Evolutionary conservation across 345 rosid genomes (phyloP), one percentile per base, ranked within the genome.

Genomic region (Camelina laxa): DNA sequence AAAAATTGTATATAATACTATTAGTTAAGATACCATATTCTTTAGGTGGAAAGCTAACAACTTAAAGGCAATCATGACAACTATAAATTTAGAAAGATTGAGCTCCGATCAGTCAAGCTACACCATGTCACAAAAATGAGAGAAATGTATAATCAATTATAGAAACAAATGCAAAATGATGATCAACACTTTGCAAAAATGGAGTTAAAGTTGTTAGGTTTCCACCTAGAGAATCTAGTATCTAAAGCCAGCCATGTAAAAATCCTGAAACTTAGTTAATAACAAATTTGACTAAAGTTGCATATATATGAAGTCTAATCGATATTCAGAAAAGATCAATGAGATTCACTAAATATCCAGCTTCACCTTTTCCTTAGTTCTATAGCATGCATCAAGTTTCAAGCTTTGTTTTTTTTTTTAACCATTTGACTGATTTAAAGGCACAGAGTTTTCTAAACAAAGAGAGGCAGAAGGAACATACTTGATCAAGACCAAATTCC

Each of bases 401-500:
- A 33, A 33, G 36, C 36, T 33, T 33, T 33, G 8, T 27, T 27
- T 27, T 27, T 27, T 27, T 27, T 27, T 6, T 7, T 6, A 6
- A 33, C 7, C 36, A 33, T 33, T 33, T 33, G 36, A 33, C 9
- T 33, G 36, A 33, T 33, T 33, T 33, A 33, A 33, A 33, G 9
- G 9, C 9, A 33, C 36, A 33, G 9, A 7, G 36, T 33, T 33
- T 33, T 33, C 36, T 2, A 33, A 33, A 7, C 36, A 33, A 0
- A 33, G 36, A 33, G 36, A 33, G 36, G 36, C 36, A 33, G 36
- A 27, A 33, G 36, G 36, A 33, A 33, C 36, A 33, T 33, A 33
- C 9, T 27, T 27, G 97, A 82, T 93, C 94, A 62, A 87, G 30
- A 41, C 76, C 80, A 76, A 91, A 91, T 81, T 91, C 92, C 45